Base-by-base conservation (phyloP, 805 yeast species). In the Clavispora fructus region DNA sequence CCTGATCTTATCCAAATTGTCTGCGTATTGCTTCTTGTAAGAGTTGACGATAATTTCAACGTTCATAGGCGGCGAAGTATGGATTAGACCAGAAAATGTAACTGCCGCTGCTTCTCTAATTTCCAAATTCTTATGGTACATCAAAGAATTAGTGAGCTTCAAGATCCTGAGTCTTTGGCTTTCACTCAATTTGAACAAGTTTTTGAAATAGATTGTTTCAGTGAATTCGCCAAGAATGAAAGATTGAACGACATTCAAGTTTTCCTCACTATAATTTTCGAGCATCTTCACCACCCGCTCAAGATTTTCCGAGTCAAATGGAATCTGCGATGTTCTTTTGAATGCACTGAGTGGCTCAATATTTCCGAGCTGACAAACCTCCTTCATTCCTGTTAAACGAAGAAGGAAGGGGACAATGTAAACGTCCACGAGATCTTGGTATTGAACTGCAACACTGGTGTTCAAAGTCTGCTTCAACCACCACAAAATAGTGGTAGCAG, bases 71-170 rank as follows among this genome's bases (percentile, higher is more conserved):
- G 75, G 79, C 52, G 71, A 75, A 25, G 78, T 73, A 58, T 91
- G 91, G 35, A 92, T 77, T 49, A 94, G 78, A 5, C 92, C 88
- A 0, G 95, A 80, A n/a, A 92, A 72, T 2, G 89, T 84, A 1
- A 71, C 68, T 0, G 94, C 80, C 1, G 94, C 87, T 7, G 79
- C 69, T 43, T 81, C 85, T 47, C 98, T 71, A 4, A 92, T 87
- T 47, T 87, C 92, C 16, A 85, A 75, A 50, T 83, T 86, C 31
- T 71, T 69, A 57, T 82, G 85, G 51, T 76, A 78, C 45, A 88
- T 64, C 53, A 85, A 67, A 3, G 69, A 62, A 30, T 74, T 69
- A 3, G 85, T 78, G 43, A 79, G 70, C 1, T 69, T 65, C 23
- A 87, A 69, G 11, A 92, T 67, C 28, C 61, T 53, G 11, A 56